Base-by-base conservation (phyloP, 371 early-diverging fungal species). In the Chytridium lagenaria region DNA sequence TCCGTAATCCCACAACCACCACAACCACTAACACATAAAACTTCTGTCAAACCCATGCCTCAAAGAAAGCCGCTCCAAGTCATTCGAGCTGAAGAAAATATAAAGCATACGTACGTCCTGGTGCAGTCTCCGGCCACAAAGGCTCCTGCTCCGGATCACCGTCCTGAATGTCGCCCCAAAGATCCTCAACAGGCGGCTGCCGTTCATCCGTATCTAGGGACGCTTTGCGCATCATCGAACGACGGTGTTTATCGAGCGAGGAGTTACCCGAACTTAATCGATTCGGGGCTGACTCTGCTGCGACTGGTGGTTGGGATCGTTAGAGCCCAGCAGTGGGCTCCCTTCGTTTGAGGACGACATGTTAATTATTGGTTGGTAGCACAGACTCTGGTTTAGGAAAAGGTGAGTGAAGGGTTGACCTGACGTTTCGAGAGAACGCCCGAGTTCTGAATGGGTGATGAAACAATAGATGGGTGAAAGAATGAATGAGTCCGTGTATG, bases 311-410 rank as follows among this genome's bases (percentile, higher is more conserved):
- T 30, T 7, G 26, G 57, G 7, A 15, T 55, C 26, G 22, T 10
- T 23, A 55, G 22, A 10, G 10, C 57, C 57, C 57, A 55, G 57
- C 57, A 55, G 30, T 19, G 57, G 57, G 57, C 57, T 55, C 16
- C 15, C 7, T 26, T 55, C 57, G 57, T 10, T 55, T 26, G 57
- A 55, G 16, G 26, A 19, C 26, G 57, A 10, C 57, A 55, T 55
- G 5, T 15, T 10, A 19, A 30, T 49, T 55, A 55, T 7, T 10
- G 57, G 10, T 33, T 57, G 0, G 36, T 66, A 28, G 71, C 65
- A 12, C n/a, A n/a, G n/a, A n/a, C n/a, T n/a, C n/a, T n/a, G n/a
- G n/a, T n/a, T n/a, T n/a, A n/a, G n/a, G n/a, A n/a, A n/a, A n/a
- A n/a, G n/a, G n/a, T n/a, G n/a, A n/a, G n/a, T n/a, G n/a, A n/a